Conservation (phyloP, 1,139 yeast species). For the Blastobotrys capitulatus region DNA sequence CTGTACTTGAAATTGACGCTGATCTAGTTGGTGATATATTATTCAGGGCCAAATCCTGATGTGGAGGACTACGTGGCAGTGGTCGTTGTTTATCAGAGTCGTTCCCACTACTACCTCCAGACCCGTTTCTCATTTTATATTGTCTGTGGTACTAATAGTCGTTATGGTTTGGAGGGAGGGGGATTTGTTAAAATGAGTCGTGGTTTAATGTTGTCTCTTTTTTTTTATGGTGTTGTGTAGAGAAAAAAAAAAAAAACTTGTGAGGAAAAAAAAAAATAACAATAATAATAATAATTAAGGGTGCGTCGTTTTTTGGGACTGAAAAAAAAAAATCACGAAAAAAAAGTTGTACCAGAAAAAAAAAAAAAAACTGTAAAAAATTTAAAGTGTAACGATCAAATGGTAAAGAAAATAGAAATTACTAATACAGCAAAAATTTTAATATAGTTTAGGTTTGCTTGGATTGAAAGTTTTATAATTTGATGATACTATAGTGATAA, state of each 20-base stretch:
- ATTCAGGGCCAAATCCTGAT: constrained; percentile 1
- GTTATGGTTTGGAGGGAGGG: neutral
- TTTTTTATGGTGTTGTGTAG: too few relatives aligned
- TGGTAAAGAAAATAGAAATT: too few relatives aligned
- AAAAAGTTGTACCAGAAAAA: too few relatives aligned
- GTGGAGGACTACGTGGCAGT: constrained; percentile 11
- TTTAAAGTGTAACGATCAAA: too few relatives aligned
- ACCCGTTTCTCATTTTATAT: constrained; percentile 5
- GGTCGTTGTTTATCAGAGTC: neutral
- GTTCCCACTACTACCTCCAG: neutral
- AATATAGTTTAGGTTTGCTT: too few relatives aligned
- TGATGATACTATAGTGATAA: too few relatives aligned
- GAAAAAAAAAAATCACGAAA: neutral
- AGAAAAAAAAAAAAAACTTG: neutral
- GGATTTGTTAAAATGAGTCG: too few relatives aligned
- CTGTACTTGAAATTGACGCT: constrained; percentile 7
- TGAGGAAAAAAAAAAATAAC: neutral
- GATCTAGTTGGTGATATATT: constrained; percentile 11
- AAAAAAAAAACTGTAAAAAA: too few relatives aligned
- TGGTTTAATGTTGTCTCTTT: neutral
- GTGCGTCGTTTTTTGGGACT: neutral
- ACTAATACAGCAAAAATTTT: too few relatives aligned
- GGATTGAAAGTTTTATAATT: too few relatives aligned
- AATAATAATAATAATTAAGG: too few relatives aligned
- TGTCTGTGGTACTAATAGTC: neutral